Percentiles rank a stretch among this genome's conserved stretches.
These are phyloP conservation scores for Lactarius deliciosus DNA, from an alignment of 768 basidiomycete genomes.

Conservation along the genomic window DNA sequence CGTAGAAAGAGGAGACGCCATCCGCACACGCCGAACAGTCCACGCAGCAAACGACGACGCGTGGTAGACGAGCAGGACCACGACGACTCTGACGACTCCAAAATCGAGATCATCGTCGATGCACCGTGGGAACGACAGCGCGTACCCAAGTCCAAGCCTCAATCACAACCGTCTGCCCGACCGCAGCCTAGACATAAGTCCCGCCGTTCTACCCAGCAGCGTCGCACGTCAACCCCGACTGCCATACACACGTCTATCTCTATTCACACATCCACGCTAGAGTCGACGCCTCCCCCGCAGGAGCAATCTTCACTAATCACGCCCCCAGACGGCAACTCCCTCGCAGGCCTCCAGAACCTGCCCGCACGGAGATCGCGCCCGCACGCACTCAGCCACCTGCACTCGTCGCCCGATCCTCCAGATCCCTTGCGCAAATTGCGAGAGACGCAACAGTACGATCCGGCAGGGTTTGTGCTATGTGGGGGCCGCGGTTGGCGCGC, in stretches of 20 bases:
- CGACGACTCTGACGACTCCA: neutral
- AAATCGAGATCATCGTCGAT: neutral
- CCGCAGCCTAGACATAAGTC: too few relatives aligned
- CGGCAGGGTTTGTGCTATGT: slow-evolving; percentile 22
- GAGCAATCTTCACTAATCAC: neutral
- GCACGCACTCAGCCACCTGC: slow-evolving; percentile 15
- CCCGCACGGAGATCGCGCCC: slow-evolving; percentile 4
- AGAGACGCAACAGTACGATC: neutral
- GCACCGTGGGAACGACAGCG: neutral
- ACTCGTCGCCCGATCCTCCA: neutral
- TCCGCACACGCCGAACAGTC: neutral
- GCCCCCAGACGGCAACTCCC: neutral
- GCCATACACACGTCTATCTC: too few relatives aligned
- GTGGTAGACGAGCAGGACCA: neutral
- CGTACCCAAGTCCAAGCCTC: neutral
- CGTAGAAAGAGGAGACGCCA: neutral
- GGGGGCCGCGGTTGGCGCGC: slow-evolving; percentile 20
- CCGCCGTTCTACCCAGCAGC: too few relatives aligned
- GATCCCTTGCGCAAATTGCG: neutral
- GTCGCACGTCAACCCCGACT: too few relatives aligned
- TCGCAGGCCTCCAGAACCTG: slow-evolving; percentile 7
- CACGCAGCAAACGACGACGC: slow-evolving; percentile 10
- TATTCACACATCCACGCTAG: neutral
- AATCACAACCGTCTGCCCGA: too few relatives aligned
- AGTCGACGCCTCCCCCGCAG: neutral